Evolutionary conservation across 768 basidiomycete genomes (phyloP), one percentile per base, ranked within the genome.

Genomic region (Leccinum rimulosum): DNA sequence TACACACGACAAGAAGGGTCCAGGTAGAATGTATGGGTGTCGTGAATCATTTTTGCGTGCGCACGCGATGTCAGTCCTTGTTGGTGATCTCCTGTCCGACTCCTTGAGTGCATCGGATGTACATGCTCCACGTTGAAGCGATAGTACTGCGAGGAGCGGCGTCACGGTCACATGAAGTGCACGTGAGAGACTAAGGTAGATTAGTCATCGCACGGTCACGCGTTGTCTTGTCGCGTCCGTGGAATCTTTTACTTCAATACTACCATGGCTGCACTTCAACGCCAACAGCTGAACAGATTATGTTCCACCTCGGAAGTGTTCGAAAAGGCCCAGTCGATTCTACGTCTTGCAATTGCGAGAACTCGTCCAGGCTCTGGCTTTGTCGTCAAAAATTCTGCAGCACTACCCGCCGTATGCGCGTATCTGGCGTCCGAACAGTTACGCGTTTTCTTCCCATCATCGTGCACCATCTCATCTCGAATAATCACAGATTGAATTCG

Each of bases 381-480:
- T 50, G 54, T 61, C 25, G 61, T 69, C 48, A 70, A 70, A 57
- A 61, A 57, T 45, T 33, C 65, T 6, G 60, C 55, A 38, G 68
- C 64, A 10, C 61, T 74, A 12, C 68, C 70, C 3, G 65, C 71
- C 6, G 50, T 73, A 30, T 74, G 71, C 59, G 73, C 73, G 28
- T 71, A 69, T 53, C 56, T 74, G 3, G 73, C 73, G 17, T 74
- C 73, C 11, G 63, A 74, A 64, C 65, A 62, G 74, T 74, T 52
- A 61, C 70, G 52, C 47, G 54, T 28, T 36, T 33, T 30, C 27
- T 12, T 50, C 5, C 54, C n/a, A 1, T 8, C 3, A 1, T 11
- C n/a, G 9, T 40, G 6, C 15, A 7, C 17, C 1, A 48, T 53
- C 33, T 35, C 28, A 50, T 4, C n/a, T 1, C 35, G n/a, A 49